Percentiles rank a stretch among this genome's conserved stretches.
phyloP scores from a whole-genome alignment of 768 basidiomycete genomes.

The Mycena haematopus region DNA sequence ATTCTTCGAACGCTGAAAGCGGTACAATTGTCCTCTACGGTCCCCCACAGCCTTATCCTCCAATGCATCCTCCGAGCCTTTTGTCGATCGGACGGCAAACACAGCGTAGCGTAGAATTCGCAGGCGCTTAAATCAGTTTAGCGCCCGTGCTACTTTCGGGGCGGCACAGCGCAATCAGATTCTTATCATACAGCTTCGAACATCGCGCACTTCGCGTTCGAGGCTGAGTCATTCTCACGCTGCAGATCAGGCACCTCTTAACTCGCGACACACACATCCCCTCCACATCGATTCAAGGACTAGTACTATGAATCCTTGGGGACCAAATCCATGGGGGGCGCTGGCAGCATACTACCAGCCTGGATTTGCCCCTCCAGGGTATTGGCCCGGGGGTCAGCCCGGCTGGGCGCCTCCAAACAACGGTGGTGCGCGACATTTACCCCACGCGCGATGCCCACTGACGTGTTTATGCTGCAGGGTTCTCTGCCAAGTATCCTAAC shows the following conservation, averaged over 20 bases:
- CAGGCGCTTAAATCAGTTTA: too few relatives aligned
- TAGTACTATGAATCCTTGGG: neutral
- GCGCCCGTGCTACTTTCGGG: too few relatives aligned
- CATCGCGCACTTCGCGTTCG: neutral
- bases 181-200: too few relatives aligned
- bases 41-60: too few relatives aligned
- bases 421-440: slow-evolving; percentile 2
- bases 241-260: slow-evolving; percentile 10
- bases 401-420: slow-evolving; percentile 25
- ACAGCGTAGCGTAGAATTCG: too few relatives aligned
- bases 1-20: too few relatives aligned
- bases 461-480: slow-evolving; percentile 10
- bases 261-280: slow-evolving; percentile 7
- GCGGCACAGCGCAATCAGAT: too few relatives aligned
- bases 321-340: slow-evolving; percentile 18
- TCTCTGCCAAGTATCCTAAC: slow-evolving; percentile 52
- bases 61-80: too few relatives aligned
- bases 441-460: neutral
- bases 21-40: too few relatives aligned
- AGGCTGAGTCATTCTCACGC: slow-evolving; percentile 26
- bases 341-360: slow-evolving; percentile 21
- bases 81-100: too few relatives aligned
- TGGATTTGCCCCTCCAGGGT: slow-evolving; percentile 14
- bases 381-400: slow-evolving; percentile 19
- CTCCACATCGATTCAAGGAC: slow-evolving; percentile 9